A percentile compares a stretch with the other conserved stretches of the same genome.
phyloP scores from a whole-genome alignment of 331 rosid species.

The Malus hybrid region DNA sequence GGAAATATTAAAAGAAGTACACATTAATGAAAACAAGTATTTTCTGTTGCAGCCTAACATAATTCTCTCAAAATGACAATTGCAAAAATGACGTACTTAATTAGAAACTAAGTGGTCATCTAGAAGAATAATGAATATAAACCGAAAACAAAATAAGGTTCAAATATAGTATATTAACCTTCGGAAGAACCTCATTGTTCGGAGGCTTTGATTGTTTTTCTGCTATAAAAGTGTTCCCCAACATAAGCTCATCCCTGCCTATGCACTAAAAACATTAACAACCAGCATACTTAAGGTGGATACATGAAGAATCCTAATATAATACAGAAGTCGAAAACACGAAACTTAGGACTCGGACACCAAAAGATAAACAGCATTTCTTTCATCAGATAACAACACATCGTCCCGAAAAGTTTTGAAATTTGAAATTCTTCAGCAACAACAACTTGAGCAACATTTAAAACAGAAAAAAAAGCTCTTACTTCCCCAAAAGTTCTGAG shows the following conservation, averaged over 20 bases:
- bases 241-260: conserved; percentile 72
- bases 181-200: conserved; percentile 67
- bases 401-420: background rate
- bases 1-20: background rate
- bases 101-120: background rate
- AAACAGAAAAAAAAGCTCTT: conserved; percentile 14
- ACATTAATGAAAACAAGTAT: background rate
- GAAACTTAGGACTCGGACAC: background rate
- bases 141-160: background rate
- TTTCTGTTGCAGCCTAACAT: background rate
- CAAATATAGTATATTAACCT: conserved; percentile 39
- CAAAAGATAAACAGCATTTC: background rate
- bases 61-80: conserved; percentile 1
- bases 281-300: background rate
- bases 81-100: background rate
- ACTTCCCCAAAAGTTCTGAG: conserved; percentile 82
- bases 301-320: background rate
- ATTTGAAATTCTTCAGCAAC: background rate
- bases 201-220: conserved; percentile 57
- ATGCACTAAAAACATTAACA: conserved; percentile 14
- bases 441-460: background rate
- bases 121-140: background rate
- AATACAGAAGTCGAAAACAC: background rate
- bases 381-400: background rate
- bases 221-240: conserved; percentile 71